Conservation (phyloP, 2,329 filamentous ascomycete species). For the Trichoderma sp. region DNA sequence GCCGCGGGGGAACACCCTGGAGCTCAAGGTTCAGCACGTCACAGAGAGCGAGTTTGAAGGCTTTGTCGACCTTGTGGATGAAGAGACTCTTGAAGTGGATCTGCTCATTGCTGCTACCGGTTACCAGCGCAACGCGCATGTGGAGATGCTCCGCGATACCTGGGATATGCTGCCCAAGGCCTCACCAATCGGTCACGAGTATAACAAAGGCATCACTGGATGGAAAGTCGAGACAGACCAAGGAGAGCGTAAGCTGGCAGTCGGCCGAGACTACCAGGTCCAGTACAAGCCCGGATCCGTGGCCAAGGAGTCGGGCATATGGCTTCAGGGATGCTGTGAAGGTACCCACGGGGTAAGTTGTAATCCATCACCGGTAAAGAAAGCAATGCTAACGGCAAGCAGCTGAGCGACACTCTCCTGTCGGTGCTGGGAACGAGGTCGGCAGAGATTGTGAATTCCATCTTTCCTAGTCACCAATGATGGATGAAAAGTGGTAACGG, state of each 20-base stretch:
- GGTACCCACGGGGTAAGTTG: conserved; percentile 80
- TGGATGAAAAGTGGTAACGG: background rate
- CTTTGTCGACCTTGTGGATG: conserved; percentile 36
- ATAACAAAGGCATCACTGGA: conserved; percentile 37
- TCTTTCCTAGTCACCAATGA: conserved; percentile 50
- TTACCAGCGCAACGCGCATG: conserved; percentile 74
- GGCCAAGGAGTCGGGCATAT: conserved; percentile 72
- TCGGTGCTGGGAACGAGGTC: conserved; percentile 73
- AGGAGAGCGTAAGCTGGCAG: conserved; percentile 53
- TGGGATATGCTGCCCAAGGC: conserved; percentile 61
- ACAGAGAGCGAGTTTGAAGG: conserved; percentile 40
- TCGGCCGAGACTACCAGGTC: conserved; percentile 76
- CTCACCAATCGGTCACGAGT: conserved; percentile 30
- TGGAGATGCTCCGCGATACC: conserved; percentile 68
- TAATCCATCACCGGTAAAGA: background rate
- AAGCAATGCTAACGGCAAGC: conserved; percentile 16
- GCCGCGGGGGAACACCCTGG: conserved; percentile 48
- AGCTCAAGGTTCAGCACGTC: conserved; percentile 55
- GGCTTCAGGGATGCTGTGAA: conserved; percentile 93
- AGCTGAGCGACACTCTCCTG: conserved; percentile 78
- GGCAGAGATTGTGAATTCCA: conserved; percentile 72
- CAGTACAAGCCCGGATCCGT: conserved; percentile 67
- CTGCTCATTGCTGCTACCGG: conserved; percentile 84
- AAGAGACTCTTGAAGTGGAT: conserved; percentile 71
- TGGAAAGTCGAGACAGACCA: conserved; percentile 41